Base-by-base conservation (phyloP, 129 eudicot species). In the Lactuca saligna region DNA sequence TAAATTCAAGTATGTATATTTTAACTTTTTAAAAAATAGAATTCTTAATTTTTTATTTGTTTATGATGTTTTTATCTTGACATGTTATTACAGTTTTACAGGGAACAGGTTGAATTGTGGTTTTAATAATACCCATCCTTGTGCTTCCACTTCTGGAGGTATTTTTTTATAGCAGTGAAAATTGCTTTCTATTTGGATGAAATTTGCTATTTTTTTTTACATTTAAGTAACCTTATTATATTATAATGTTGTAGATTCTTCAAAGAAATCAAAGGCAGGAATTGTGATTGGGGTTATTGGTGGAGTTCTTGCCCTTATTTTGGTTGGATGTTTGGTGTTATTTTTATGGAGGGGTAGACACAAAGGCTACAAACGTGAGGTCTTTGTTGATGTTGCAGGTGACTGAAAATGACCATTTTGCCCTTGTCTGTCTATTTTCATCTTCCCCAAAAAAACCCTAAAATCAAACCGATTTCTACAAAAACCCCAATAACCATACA, bases 321-420 rank as follows among this genome's bases (percentile, higher is more conserved):
- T 90, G 58, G 70, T 94, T 67, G 97, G 92, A 64, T 83, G 77
- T 61, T 34, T 78, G 39, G 29, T 80, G 65, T 65, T 80, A 20
- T 85, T 79, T 65, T 14, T 85, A 51, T 90, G 82, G 88, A 85
- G 86, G 81, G 81, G 87, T 8, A 80, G 79, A 81, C 82, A 75
- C 75, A 89, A 60, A 75, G 93, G 97, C 60, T 85, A 80, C 79
- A 87, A 77, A 46, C 93, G 79, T 34, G 99, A 94, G 67, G 88
- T 94, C 61, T 94, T 79, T 61, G 93, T 90, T 54, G 99, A 94
- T 59, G 99, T 94, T 69, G 78, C 90, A 85, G 99, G 99, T 93
- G 57, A 62, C 70, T 25, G 5, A 35, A 35, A 35, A 35, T 35
- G 38, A 35, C 38, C 5, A 35, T 35, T 35, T 35, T 35, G 38